These are phyloP conservation scores for Hanseniaspora sp. DNA, from an alignment of 1,139 yeast species.

Conservation along the genomic window DNA sequence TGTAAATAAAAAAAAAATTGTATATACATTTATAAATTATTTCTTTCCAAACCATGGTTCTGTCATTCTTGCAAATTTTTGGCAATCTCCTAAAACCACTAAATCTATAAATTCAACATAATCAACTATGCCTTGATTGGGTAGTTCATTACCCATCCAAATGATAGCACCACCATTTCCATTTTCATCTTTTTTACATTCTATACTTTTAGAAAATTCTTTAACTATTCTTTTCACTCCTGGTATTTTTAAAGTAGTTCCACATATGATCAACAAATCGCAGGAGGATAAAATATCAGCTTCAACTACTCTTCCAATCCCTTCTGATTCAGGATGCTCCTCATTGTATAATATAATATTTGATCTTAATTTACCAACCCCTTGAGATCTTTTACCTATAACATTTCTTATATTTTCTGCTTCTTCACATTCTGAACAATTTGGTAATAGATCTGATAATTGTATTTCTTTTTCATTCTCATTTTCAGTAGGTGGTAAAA, in stretches of 20 bases:
- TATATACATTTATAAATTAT: background rate
- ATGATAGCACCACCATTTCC: constrained; percentile 38
- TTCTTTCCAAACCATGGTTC: background rate
- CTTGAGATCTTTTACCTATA: constrained; percentile 64
- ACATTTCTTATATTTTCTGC: constrained; percentile 39
- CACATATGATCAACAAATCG: constrained; percentile 71
- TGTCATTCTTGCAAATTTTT: constrained; percentile 27
- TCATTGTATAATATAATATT: constrained; percentile 61
- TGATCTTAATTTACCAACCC: constrained; percentile 69
- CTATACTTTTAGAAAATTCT: constrained; percentile 57
- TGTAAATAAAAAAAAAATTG: background rate
- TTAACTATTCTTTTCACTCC: constrained; percentile 70
- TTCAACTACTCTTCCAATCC: constrained; percentile 61
- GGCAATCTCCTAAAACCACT: constrained; percentile 51
- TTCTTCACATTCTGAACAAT: constrained; percentile 49
- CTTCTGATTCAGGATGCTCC: constrained; percentile 76
- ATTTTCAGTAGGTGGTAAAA: constrained; percentile 25
- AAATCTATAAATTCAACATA: constrained; percentile 45
- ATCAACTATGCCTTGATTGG: constrained; percentile 40
- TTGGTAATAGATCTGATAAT: constrained; percentile 31
- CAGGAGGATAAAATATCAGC: constrained; percentile 55
- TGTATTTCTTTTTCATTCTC: constrained; percentile 18
- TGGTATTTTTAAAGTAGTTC: constrained; percentile 77
- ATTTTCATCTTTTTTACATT: constrained; percentile 33
- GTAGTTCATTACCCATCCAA: constrained; percentile 47